These are phyloP conservation scores for Saraca asoca DNA, from an alignment of 331 rosid genomes.

Conservation along the genomic window DNA sequence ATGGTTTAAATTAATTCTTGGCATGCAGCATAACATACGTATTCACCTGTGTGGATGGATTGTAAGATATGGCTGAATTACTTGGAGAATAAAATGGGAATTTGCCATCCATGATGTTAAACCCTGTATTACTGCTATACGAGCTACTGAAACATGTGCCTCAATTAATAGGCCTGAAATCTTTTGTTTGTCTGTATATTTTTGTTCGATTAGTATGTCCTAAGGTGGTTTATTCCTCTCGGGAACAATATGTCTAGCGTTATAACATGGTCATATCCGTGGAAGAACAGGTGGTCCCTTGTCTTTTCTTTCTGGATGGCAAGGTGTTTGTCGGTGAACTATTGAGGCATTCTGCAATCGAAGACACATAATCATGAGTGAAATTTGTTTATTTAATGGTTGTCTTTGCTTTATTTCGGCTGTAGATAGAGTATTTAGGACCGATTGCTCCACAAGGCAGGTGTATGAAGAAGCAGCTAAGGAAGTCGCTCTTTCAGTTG, in stretches of 20 bases:
- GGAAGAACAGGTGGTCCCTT: slow-evolving; percentile 22
- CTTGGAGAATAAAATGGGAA: slow-evolving; percentile 16
- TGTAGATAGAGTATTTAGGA: slow-evolving; percentile 77
- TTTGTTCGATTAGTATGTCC: background rate
- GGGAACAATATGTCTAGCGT: slow-evolving; percentile 22
- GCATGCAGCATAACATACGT: background rate
- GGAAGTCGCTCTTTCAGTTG: slow-evolving; percentile 80
- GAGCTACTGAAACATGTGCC: slow-evolving; percentile 27
- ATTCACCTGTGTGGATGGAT: no score
- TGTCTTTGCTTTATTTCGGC: slow-evolving; percentile 29
- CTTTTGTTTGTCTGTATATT: slow-evolving; percentile 14
- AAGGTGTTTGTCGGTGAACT: slow-evolving; percentile 13
- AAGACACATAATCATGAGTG: slow-evolving; percentile 12
- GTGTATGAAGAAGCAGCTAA: slow-evolving; percentile 84
- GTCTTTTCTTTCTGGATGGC: background rate
- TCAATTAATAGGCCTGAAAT: slow-evolving; percentile 6
- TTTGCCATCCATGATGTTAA: slow-evolving; percentile 14
- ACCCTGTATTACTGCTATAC: background rate
- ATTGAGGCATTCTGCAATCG: slow-evolving; percentile 9
- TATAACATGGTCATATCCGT: slow-evolving; percentile 22
- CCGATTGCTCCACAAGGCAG: slow-evolving; percentile 70
- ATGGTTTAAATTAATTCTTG: slow-evolving; percentile 1
- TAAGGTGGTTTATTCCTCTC: background rate
- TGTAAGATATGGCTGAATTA: background rate
- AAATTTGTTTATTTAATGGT: slow-evolving; percentile 36